phyloP scores from a whole-genome alignment of 495 filamentous ascomycete species.

The Aspergillus coremiiformis region DNA sequence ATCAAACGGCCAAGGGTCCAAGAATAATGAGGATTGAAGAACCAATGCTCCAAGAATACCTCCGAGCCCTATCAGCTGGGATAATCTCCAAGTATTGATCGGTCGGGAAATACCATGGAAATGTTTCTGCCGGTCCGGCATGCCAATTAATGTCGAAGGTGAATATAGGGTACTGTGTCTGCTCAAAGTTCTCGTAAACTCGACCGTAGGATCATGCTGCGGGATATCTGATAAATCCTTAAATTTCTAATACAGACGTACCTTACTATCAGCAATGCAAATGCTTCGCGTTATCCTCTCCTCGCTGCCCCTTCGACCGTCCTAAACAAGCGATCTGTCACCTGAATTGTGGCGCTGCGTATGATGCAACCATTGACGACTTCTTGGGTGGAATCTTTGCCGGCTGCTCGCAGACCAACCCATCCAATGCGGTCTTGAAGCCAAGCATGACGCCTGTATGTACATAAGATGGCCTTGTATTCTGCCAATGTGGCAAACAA shows the following conservation, averaged over 20 bases:
- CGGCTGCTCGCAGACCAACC: slow-evolving; percentile 11
- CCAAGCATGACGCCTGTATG: slow-evolving; percentile 1
- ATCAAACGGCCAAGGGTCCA: not conserved
- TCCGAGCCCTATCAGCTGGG: not conserved
- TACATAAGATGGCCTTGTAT: not conserved
- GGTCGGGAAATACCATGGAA: not conserved
- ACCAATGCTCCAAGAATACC: not conserved
- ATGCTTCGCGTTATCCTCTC: not conserved
- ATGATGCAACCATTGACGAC: slow-evolving; percentile 7
- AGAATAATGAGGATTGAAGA: not conserved
- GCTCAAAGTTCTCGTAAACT: no score
- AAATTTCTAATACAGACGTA: not conserved
- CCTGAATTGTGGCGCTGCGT: slow-evolving; percentile 9
- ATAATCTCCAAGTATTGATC: not conserved
- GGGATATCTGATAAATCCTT: no score
- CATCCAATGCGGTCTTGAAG: slow-evolving; percentile 1
- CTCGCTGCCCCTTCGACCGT: not conserved
- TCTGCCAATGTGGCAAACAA: no score
- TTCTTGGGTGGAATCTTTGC: not conserved
- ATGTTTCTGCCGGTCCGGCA: no score
- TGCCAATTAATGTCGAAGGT: no score
- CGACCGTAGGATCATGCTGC: no score
- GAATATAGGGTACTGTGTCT: no score
- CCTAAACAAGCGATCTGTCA: slow-evolving; percentile 6
- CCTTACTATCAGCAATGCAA: not conserved